These are phyloP conservation scores for Kalaharituber pfeilii DNA, from an alignment of 2,329 filamentous ascomycete species.

Conservation along the genomic window DNA sequence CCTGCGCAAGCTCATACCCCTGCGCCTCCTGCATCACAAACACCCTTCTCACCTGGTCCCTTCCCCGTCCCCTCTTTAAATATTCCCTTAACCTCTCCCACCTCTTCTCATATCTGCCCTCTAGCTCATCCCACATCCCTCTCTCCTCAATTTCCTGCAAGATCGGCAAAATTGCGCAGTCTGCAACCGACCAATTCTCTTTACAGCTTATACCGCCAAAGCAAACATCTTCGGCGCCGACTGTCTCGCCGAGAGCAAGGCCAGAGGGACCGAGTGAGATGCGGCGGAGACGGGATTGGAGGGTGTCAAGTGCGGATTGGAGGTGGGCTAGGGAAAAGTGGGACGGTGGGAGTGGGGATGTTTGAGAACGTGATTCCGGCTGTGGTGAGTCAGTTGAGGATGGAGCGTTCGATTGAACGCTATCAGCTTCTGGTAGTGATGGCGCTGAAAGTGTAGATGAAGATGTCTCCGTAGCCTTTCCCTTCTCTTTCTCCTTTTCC, in stretches of 20 bases:
- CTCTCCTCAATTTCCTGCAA: background rate
- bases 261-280: background rate
- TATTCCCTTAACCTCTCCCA: constrained; percentile 4
- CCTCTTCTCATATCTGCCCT: background rate
- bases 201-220: background rate
- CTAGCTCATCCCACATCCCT: background rate
- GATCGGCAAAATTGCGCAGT: background rate
- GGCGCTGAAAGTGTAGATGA: background rate
- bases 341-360: background rate
- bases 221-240: constrained; percentile 12
- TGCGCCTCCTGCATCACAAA: background rate
- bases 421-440: constrained; percentile 1
- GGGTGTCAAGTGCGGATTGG: background rate
- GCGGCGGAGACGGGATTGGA: background rate
- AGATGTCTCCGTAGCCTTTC: constrained; percentile 9
- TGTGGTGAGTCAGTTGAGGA: background rate
- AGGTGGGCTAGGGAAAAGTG: background rate
- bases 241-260: constrained; percentile 3
- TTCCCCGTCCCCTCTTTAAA: background rate
- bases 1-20: background rate
- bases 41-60: background rate
- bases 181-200: background rate
- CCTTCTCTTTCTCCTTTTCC: constrained; percentile 3
- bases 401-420: constrained; percentile 8
- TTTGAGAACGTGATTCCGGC: background rate